Percentiles rank a stretch among this genome's conserved stretches.
phyloP scores from a whole-genome alignment of 306 rosid species.

The Citrullus mucosospermus region DNA sequence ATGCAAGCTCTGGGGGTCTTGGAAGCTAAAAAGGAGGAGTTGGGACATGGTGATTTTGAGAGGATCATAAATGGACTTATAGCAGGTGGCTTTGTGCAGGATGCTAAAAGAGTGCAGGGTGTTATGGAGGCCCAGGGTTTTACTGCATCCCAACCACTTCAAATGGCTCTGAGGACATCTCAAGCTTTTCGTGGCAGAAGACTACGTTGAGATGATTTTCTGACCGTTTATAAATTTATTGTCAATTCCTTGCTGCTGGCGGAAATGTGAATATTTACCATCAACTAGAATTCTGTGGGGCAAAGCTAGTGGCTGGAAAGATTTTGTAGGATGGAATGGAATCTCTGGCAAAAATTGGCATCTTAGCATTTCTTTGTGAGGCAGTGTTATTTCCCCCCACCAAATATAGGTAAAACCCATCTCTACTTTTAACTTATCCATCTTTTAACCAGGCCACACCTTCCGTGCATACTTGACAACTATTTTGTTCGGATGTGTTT shows the following conservation, averaged over 20 bases:
- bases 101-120: slow-evolving; percentile 37
- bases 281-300: not conserved
- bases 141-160: slow-evolving; percentile 13
- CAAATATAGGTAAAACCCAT: not conserved
- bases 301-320: not conserved
- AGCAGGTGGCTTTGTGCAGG: slow-evolving; percentile 49
- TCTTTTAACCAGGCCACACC: not conserved
- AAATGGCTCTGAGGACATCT: slow-evolving; percentile 12
- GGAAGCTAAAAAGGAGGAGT: slow-evolving; percentile 55
- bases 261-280: not conserved
- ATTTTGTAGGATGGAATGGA: not conserved
- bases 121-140: slow-evolving; percentile 66
- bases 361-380: slow-evolving; percentile 7
- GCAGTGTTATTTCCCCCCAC: not conserved
- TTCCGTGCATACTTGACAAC: too few relatives aligned
- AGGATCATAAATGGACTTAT: slow-evolving; percentile 41
- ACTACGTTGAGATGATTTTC: slow-evolving; percentile 21
- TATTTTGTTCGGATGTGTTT: too few relatives aligned
- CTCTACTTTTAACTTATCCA: not conserved
- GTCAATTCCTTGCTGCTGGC: not conserved
- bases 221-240: not conserved
- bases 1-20: slow-evolving; percentile 61
- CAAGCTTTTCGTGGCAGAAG: not conserved
- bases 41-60: slow-evolving; percentile 39
- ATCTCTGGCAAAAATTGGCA: not conserved